Base-by-base conservation (phyloP, 2,329 filamentous ascomycete species). In the Ophiocordyceps polyrhachis-furcata region DNA sequence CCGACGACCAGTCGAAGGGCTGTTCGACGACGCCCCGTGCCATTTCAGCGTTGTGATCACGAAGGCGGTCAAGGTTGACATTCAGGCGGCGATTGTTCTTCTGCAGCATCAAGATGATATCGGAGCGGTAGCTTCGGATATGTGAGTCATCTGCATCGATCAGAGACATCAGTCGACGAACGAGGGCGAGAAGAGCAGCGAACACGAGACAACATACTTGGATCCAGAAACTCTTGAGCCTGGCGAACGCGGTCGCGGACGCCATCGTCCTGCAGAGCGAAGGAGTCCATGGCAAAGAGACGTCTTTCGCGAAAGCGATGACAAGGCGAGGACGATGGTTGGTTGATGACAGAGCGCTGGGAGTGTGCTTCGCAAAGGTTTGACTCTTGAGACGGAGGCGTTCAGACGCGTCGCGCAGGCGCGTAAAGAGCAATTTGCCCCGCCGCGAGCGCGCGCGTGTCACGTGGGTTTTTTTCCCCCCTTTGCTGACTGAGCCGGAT, bases 211-310 rank as follows among this genome's bases (percentile, higher is more conserved):
- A 8, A 14, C 80, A 56, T 74, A 94, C 87, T 80, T 49, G 89
- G 89, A 68, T 95, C 89, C 40, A 96, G 76, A 58, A 96, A 95
- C 61, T 95, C 88, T 55, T 82, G 75, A n/a, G 86, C 87, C 51
- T 82, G 77, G 55, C 86, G 82, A 61, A 94, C 77, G 56, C 87
- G 84, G 66, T 93, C 81, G 54, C 78, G 75, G 55, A 81, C 79
- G 52, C 81, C 85, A 63, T 91, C 84, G 71, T 95, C 88, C 62
- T 81, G 77, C 55, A 93, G 75, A 66, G 82, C 77, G 53, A 76
- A 68, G 48, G 70, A 73, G 53, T 87, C 82, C 83, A 91, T 87
- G 50, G 48, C n/a, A 14, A 38, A 3, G 9, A 11, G 5, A 11
- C 5, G 17, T 38, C n/a, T 38, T 38, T 15, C 15, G 15, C 32